Conservation (phyloP, 176 grass and related monocot species). For the Zoysia japonica region DNA sequence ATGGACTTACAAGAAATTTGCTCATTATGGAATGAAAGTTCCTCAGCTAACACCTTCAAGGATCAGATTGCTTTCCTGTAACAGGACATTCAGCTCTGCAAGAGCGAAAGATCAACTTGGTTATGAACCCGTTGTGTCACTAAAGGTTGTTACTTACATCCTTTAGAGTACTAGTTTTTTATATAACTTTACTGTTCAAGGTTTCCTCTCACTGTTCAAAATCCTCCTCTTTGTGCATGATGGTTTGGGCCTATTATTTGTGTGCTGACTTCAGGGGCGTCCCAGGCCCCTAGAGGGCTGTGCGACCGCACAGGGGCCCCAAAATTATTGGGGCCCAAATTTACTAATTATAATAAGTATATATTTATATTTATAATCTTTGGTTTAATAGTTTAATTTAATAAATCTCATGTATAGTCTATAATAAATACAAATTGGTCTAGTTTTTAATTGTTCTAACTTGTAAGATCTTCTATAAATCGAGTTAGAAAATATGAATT, state of each 20-base stretch:
- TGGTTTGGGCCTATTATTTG: conserved; percentile 2
- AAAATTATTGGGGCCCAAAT: no score
- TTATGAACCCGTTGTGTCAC: conserved; percentile 89
- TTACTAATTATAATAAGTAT: no score
- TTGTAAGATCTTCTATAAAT: no score
- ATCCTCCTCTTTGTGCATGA: conserved; percentile 13
- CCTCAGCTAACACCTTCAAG: conserved; percentile 97
- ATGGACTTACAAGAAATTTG: conserved; percentile 78
- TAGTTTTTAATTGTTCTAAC: no score
- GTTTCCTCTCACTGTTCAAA: neutral
- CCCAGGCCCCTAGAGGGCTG: no score
- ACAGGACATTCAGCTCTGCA: conserved; percentile 80
- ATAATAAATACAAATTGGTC: no score
- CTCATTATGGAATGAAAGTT: conserved; percentile 86
- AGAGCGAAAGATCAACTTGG: conserved; percentile 91
- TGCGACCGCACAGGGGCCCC: no score
- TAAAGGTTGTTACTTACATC: conserved; percentile 59
- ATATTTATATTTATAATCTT: no score
- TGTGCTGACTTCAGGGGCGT: neutral
- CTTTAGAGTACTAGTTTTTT: conserved; percentile 22
- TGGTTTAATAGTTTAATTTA: no score
- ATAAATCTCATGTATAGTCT: no score
- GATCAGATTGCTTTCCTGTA: conserved; percentile 88
- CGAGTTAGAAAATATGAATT: no score
- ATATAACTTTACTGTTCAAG: conserved; percentile 5